Base-by-base conservation (phyloP, 495 filamentous ascomycete genomes). In the Entonaema liquescens region DNA sequence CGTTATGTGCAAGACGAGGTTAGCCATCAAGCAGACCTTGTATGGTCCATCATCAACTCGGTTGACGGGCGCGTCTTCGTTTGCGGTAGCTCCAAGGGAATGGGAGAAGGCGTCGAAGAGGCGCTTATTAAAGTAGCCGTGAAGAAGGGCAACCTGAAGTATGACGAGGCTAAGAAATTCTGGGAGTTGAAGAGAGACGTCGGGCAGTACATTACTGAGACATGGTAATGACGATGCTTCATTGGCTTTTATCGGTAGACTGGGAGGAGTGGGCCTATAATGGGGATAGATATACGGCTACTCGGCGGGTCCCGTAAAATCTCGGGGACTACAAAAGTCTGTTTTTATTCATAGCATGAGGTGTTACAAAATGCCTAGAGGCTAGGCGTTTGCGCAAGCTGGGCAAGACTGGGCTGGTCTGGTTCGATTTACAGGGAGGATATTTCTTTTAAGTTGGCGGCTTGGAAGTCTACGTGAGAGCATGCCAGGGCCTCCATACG, bases 31-130 rank as follows among this genome's bases (percentile, higher is more conserved):
- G 93, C 93, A 2, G 95, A 99, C 78, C 85, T 98, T 19, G 95
- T 99, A 17, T 99, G 96, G 95, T 94, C 90, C 76, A 91, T 98
- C 57, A 91, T 97, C 81, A 98, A 98, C 78, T 87, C 93, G 23
- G 82, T 98, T 8, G 95, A 99, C 74, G 95, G 95, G 0, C 87
- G 95, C 11, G 89, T 99, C 15, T 99, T 98, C 77, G 95, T 99
- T 29, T 98, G 96, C 74, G 95, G 95, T 19, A 94, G 91, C 74
- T 91, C 88, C 65, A 92, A 93, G 82, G 95, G 95, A 5, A 99
- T 99, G 95, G 95, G 95, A 42, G 95, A 98, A 77, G 96, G 95
- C 15, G 95, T 99, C 0, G 92, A 98, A 79, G 83, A 86, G 59
- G 91, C 93, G 2, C 83, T 96, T 15, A 82, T 94, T 21, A 91